Percentiles rank a stretch among this genome's conserved stretches.
These are phyloP conservation scores for Fusarium palustre DNA, from an alignment of 2,329 filamentous ascomycete genomes.

Conservation along the genomic window DNA sequence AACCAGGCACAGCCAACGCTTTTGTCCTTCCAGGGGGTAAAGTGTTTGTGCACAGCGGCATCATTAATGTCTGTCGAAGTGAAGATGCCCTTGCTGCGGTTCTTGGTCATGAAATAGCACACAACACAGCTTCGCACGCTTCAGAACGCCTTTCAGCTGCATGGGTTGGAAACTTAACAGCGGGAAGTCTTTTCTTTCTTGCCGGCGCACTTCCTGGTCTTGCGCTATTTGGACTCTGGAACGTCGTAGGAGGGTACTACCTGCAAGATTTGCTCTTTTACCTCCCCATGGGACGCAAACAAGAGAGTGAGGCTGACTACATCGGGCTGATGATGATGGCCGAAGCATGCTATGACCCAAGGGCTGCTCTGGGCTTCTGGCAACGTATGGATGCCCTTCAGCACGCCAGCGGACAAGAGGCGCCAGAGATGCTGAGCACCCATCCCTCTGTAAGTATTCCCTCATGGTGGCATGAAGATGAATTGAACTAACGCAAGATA, in stretches of 20 bases:
- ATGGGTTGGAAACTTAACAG: conserved; percentile 64
- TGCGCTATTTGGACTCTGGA: conserved; percentile 54
- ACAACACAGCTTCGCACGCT: conserved; percentile 76
- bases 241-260: conserved; percentile 57
- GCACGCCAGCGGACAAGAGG: conserved; percentile 56
- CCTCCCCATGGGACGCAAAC: conserved; percentile 74
- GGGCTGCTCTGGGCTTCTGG: conserved; percentile 75
- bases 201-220: conserved; percentile 58
- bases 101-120: conserved; percentile 83
- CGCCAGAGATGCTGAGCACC: conserved; percentile 79
- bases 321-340: conserved; percentile 88
- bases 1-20: conserved; percentile 70
- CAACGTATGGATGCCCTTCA: conserved; percentile 69
- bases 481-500: conserved; percentile 44
- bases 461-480: neutral
- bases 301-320: conserved; percentile 83
- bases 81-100: conserved; percentile 80
- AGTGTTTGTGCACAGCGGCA: conserved; percentile 82
- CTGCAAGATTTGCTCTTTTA: conserved; percentile 73
- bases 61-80: conserved; percentile 73
- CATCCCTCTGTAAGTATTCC: conserved; percentile 74
- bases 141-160: conserved; percentile 71
- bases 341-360: conserved; percentile 80
- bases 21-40: conserved; percentile 84
- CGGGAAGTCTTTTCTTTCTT: conserved; percentile 63